These are phyloP conservation scores for Raffaelea albimanens DNA, from an alignment of 2,329 filamentous ascomycete genomes.

Conservation along the genomic window DNA sequence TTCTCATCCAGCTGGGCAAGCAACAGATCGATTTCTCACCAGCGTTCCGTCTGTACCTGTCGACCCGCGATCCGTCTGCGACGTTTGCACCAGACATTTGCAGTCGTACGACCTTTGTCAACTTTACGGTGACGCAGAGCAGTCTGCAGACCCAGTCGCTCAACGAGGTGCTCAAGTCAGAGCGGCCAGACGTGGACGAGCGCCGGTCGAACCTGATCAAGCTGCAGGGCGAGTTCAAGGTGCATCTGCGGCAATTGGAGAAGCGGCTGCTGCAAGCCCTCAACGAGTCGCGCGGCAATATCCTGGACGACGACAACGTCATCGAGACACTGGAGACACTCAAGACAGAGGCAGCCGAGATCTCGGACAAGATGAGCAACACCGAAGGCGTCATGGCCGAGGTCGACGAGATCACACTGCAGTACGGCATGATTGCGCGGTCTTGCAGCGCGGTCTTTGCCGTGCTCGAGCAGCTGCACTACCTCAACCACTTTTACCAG, in stretches of 20 bases:
- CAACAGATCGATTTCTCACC: constrained; percentile 99
- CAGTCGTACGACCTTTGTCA: constrained; percentile 97
- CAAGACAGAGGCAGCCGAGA: constrained; percentile 95
- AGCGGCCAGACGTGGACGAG: constrained; percentile 94
- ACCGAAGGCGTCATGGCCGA: constrained; percentile 98
- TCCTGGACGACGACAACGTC: constrained; percentile 94
- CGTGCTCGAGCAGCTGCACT: constrained; percentile 91
- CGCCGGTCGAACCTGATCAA: constrained; percentile 96
- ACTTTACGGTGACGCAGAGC: constrained; percentile 98
- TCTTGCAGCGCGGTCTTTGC: constrained; percentile 97
- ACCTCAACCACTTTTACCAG: constrained; percentile 98
- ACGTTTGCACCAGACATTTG: constrained; percentile 94
- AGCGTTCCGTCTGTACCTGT: constrained; percentile 88
- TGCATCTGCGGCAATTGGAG: constrained; percentile 92
- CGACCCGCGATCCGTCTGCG: constrained; percentile 88
- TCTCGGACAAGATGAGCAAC: constrained; percentile 90
- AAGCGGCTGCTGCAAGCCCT: constrained; percentile 88
- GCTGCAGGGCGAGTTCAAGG: constrained; percentile 96
- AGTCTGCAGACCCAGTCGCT: constrained; percentile 96
- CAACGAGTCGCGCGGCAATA: constrained; percentile 95
- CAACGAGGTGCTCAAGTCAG: constrained; percentile 94
- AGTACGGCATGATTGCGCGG: constrained; percentile 87
- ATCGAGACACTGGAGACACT: constrained; percentile 96
- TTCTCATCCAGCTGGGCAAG: constrained; percentile 94
- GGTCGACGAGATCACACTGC: constrained; percentile 88